Evolutionary conservation across 164 flowering plant genomes (phyloP).

Genomic region (Vitis labrusca): DNA sequence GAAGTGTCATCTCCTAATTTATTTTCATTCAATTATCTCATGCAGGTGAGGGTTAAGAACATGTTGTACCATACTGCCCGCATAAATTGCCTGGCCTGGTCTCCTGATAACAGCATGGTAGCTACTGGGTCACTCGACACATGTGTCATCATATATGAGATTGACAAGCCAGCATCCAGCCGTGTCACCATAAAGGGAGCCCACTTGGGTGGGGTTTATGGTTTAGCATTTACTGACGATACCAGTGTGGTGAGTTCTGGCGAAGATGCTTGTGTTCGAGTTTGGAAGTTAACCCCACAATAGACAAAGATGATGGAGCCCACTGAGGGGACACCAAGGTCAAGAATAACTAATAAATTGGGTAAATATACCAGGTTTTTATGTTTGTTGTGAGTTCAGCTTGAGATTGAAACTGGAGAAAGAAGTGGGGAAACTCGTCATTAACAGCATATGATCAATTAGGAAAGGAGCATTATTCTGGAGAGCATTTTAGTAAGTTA

Average conservation of each 20-base stretch:
- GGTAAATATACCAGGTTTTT: slow-evolving; percentile 8
- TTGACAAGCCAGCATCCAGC: slow-evolving; percentile 81
- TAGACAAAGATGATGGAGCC: slow-evolving; percentile 12
- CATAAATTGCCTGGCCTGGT: slow-evolving; percentile 95
- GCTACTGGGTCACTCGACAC: slow-evolving; percentile 97
- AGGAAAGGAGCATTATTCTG: background rate
- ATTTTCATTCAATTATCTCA: background rate
- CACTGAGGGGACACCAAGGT: background rate
- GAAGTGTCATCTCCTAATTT: background rate
- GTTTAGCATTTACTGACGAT: slow-evolving; percentile 73
- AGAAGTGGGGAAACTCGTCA: background rate
- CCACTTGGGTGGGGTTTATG: slow-evolving; percentile 96
- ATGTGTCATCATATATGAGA: slow-evolving; percentile 75
- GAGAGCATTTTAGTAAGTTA: background rate
- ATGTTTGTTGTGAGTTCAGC: slow-evolving; percentile 15
- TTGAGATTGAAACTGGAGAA: background rate
- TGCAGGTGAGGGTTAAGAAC: slow-evolving; percentile 91
- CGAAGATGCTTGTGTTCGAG: slow-evolving; percentile 92
- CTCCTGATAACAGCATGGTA: slow-evolving; percentile 76
- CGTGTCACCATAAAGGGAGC: slow-evolving; percentile 87
- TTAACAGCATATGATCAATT: background rate
- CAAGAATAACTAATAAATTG: slow-evolving; percentile 7
- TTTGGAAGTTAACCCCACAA: slow-evolving; percentile 65
- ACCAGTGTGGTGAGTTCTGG: slow-evolving; percentile 73
- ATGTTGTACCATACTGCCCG: slow-evolving; percentile 95